Evolutionary conservation across 2,329 filamentous ascomycete genomes (phyloP).

Genomic region (Ophiocordyceps camponoti-floridani): DNA sequence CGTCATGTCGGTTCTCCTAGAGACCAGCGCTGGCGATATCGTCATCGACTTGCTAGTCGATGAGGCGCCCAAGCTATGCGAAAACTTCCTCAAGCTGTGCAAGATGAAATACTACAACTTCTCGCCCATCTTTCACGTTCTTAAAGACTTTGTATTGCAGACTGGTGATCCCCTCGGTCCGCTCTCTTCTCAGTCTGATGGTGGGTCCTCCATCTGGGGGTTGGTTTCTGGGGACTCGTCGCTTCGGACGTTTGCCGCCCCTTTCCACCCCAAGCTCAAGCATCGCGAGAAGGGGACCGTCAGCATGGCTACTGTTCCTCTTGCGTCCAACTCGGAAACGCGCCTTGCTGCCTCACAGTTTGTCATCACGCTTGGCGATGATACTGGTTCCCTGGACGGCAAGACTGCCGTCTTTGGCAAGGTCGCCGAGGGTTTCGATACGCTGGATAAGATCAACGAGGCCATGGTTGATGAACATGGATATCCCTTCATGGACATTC

Average conservation of each 20-base stretch:
- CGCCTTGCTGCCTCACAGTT: conserved; percentile 83
- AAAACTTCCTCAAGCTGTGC: conserved; percentile 98
- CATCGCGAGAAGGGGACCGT: conserved; percentile 82
- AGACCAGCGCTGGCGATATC: conserved; percentile 85
- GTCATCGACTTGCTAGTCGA: conserved; percentile 86
- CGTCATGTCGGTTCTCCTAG: conserved; percentile 77
- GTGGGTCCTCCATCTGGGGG: conserved; percentile 87
- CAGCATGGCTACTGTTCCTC: conserved; percentile 87
- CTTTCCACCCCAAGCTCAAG: conserved; percentile 73
- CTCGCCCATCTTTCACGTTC: conserved; percentile 76
- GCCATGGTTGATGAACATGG: conserved; percentile 77
- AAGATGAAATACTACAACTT: conserved; percentile 99
- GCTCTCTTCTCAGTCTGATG: conserved; percentile 68
- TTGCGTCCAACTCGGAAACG: conserved; percentile 58
- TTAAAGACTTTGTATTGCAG: conserved; percentile 92
- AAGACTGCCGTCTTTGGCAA: conserved; percentile 92
- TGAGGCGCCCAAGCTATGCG: conserved; percentile 77
- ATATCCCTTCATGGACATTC: conserved; percentile 80
- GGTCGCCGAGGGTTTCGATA: conserved; percentile 90
- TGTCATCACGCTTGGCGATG: conserved; percentile 75
- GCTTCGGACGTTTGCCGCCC: conserved; percentile 64
- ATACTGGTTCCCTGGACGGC: conserved; percentile 78
- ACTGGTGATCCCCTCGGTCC: conserved; percentile 89
- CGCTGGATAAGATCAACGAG: conserved; percentile 80
- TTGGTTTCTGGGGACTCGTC: conserved; percentile 47